These are phyloP conservation scores for Neurospora sp. DNA, from an alignment of 495 filamentous ascomycete species.

Conservation along the genomic window DNA sequence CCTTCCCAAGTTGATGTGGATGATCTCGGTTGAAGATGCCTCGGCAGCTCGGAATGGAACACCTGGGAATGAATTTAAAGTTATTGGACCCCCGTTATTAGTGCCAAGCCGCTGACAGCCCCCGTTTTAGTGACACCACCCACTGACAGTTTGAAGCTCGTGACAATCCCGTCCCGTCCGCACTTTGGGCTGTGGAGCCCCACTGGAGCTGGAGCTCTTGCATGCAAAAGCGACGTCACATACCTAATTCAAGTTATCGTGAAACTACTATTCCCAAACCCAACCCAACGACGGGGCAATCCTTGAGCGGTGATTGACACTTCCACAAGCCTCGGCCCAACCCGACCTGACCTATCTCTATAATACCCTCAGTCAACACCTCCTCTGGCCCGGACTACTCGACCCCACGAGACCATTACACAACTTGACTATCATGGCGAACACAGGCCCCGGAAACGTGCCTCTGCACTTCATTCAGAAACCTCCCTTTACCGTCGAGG, in stretches of 20 bases:
- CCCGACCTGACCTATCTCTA: not conserved
- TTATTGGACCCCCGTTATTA: not conserved
- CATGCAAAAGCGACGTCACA: not conserved
- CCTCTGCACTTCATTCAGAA: conserved; percentile 36
- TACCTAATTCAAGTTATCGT: not conserved
- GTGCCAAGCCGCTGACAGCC: not conserved
- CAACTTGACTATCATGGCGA: not conserved
- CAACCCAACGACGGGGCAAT: not conserved
- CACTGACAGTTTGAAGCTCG: not conserved
- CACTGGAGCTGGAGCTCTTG: not conserved
- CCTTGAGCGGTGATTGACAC: not conserved
- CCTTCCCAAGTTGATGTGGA: not conserved
- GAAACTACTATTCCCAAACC: not conserved
- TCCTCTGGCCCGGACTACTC: not conserved
- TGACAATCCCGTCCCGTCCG: not conserved
- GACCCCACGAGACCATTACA: not conserved
- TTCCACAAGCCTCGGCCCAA: not conserved
- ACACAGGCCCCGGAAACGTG: conserved; percentile 2
- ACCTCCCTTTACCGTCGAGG: conserved; percentile 47
- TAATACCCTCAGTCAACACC: not conserved
- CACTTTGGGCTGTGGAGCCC: not conserved
- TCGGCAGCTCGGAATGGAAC: not conserved
- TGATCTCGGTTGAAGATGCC: not conserved
- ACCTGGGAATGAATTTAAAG: not conserved
- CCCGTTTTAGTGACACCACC: not conserved